A percentile compares a stretch with the other conserved stretches of the same genome.
Evolutionary conservation across 2,329 filamentous ascomycete genomes (phyloP).

Genomic region (Trematosphaeria pertusa): DNA sequence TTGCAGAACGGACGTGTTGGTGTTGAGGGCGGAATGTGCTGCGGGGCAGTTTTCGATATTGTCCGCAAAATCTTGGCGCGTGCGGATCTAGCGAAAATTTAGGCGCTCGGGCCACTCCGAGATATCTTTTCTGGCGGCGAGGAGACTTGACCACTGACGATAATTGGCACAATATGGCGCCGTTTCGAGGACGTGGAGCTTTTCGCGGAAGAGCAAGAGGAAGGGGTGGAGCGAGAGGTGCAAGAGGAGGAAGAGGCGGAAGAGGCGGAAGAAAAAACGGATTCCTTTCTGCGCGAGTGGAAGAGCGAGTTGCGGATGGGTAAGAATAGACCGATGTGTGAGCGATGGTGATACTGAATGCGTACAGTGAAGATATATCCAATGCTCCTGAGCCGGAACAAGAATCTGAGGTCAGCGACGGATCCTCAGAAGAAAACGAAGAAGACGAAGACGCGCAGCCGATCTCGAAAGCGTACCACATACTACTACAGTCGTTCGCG

Average conservation of each 20-base stretch:
- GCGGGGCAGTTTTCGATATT: conserved; percentile 21
- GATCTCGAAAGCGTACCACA: conserved; percentile 58
- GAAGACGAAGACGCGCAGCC: conserved; percentile 34
- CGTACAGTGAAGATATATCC: conserved; percentile 19
- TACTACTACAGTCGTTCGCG: conserved; percentile 62
- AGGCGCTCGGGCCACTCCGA: conserved; percentile 37
- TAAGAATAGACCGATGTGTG: conserved; percentile 29
- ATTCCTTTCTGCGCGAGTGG: conserved; percentile 35
- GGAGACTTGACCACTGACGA: too few species aligned
- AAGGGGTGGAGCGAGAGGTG: conserved; percentile 36
- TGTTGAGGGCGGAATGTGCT: conserved; percentile 6
- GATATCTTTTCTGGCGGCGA: conserved; percentile 19
- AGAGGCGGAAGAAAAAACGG: conserved; percentile 40
- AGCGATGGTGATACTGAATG: conserved; percentile 21
- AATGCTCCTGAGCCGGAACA: conserved; percentile 29
- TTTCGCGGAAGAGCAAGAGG: conserved; percentile 35
- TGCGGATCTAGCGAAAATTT: conserved; percentile 34
- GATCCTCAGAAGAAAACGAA: conserved; percentile 31
- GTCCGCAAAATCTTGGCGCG: conserved; percentile 38
- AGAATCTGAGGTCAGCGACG: conserved; percentile 32
- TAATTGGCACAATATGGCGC: conserved; percentile 8
- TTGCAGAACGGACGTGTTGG: too few species aligned
- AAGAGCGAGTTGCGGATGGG: conserved; percentile 38
- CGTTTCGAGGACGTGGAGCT: conserved; percentile 33
- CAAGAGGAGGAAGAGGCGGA: conserved; percentile 38